Conservation (phyloP, 106 monocot genomes). For the Posidonia australis region DNA sequence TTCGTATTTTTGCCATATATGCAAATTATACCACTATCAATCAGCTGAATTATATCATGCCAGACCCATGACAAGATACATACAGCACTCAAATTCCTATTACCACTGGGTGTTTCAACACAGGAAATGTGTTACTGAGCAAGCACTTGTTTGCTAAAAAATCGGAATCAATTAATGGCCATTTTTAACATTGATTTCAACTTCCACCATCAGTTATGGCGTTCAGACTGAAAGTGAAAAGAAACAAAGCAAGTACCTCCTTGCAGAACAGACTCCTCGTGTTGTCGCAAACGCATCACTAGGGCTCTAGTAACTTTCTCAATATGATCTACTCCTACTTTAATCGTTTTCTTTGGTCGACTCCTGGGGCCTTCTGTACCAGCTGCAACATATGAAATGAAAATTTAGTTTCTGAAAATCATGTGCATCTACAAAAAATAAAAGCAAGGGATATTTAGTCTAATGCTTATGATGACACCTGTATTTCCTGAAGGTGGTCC, state of each 20-base stretch:
- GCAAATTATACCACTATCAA: too few species aligned
- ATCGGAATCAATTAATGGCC: too few species aligned
- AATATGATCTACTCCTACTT: constrained; percentile 80
- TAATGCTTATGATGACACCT: constrained; percentile 21
- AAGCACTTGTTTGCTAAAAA: too few species aligned
- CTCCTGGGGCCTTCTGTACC: constrained; percentile 26
- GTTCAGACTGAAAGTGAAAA: not conserved
- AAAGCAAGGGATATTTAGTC: too few species aligned
- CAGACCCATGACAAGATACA: too few species aligned
- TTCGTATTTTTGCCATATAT: too few species aligned
- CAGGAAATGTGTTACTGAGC: too few species aligned
- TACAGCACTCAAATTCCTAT: too few species aligned
- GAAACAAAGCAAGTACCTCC: constrained; percentile 44
- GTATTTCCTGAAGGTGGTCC: constrained; percentile 33
- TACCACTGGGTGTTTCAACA: too few species aligned
- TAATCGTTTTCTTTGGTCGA: constrained; percentile 54
- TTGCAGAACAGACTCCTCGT: constrained; percentile 61
- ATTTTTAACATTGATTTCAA: too few species aligned
- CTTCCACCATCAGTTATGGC: not conserved
- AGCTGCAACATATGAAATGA: constrained; percentile 14
- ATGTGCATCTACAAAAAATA: not conserved
- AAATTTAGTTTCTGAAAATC: not conserved
- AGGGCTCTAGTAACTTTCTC: constrained; percentile 85
- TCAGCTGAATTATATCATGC: too few species aligned
- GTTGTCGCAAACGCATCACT: constrained; percentile 70